These are phyloP conservation scores for Fusarium praegraminearum DNA, from an alignment of 2,329 filamentous ascomycete species.

Conservation along the genomic window DNA sequence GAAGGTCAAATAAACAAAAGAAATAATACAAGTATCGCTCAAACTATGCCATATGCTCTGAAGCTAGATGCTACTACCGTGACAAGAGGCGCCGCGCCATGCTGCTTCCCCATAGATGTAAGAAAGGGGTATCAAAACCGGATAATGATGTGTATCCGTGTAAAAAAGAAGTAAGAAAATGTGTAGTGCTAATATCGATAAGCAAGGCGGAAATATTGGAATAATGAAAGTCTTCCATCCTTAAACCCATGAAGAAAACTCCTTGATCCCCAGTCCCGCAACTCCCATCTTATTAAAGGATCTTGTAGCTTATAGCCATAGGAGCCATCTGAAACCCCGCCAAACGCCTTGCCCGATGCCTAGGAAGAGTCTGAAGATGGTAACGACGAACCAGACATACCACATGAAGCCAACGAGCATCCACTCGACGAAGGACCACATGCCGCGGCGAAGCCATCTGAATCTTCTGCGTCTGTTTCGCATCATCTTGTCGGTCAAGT, in stretches of 20 bases:
- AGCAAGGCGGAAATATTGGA: neutral
- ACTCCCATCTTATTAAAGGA: neutral
- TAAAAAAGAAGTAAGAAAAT: constrained; percentile 9
- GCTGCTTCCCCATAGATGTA: constrained; percentile 32
- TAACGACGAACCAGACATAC: constrained; percentile 92
- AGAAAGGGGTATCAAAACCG: constrained; percentile 47
- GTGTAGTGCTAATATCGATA: neutral
- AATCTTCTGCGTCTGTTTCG: constrained; percentile 75
- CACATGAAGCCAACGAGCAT: constrained; percentile 89
- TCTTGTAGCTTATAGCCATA: constrained; percentile 73
- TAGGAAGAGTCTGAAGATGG: constrained; percentile 75
- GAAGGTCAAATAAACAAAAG: constrained; percentile 21
- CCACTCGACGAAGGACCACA: constrained; percentile 91
- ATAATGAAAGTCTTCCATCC: constrained; percentile 9
- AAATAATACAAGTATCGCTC: constrained; percentile 15
- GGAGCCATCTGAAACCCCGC: constrained; percentile 78
- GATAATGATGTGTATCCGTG: constrained; percentile 26
- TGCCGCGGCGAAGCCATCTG: constrained; percentile 78
- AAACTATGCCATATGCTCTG: constrained; percentile 37
- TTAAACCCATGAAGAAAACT: constrained; percentile 19
- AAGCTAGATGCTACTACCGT: constrained; percentile 39
- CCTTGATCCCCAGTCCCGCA: constrained; percentile 5
- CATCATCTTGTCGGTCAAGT: constrained; percentile 82
- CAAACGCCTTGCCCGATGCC: constrained; percentile 71
- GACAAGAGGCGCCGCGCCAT: constrained; percentile 41